phyloP scores from a whole-genome alignment of 352 stramenopile species.

The Phytophthora capsici region DNA sequence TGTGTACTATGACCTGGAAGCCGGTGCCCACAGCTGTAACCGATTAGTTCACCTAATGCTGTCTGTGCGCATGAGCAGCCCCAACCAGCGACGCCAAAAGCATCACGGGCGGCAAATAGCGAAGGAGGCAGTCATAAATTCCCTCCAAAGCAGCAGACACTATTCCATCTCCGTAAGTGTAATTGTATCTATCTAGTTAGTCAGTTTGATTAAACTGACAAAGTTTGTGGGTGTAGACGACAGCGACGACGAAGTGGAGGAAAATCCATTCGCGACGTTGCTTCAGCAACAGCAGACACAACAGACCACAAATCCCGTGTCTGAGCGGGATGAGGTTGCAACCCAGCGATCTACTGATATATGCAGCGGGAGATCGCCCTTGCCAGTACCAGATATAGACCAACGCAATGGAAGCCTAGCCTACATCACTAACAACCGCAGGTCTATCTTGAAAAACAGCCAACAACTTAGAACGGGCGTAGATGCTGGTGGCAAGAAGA shows the following conservation, averaged over 20 bases:
- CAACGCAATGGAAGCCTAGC: background rate
- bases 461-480: constrained; percentile 1
- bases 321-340: background rate
- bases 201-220: constrained; percentile 1
- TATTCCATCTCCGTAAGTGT: constrained; percentile 50
- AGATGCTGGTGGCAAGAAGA: constrained; percentile 10
- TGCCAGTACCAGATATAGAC: background rate
- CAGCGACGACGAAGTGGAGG: constrained; percentile 38
- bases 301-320: background rate
- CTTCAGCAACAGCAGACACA: constrained; percentile 36
- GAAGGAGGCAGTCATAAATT: constrained; percentile 48
- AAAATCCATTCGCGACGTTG: constrained; percentile 76
- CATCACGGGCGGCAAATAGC: background rate
- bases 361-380: background rate
- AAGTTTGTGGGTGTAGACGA: constrained; percentile 31
- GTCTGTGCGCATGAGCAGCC: background rate
- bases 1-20: constrained; percentile 70
- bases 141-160: constrained; percentile 30
- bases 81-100: constrained; percentile 1
- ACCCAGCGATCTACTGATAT: background rate
- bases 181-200: background rate
- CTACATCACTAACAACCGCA: background rate
- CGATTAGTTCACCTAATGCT: constrained; percentile 33
- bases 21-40: constrained; percentile 24
- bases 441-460: constrained; percentile 27